Percentiles rank a stretch among this genome's conserved stretches.
phyloP scores from a whole-genome alignment of 768 basidiomycete genomes.

The Hypholoma sublateritium region DNA sequence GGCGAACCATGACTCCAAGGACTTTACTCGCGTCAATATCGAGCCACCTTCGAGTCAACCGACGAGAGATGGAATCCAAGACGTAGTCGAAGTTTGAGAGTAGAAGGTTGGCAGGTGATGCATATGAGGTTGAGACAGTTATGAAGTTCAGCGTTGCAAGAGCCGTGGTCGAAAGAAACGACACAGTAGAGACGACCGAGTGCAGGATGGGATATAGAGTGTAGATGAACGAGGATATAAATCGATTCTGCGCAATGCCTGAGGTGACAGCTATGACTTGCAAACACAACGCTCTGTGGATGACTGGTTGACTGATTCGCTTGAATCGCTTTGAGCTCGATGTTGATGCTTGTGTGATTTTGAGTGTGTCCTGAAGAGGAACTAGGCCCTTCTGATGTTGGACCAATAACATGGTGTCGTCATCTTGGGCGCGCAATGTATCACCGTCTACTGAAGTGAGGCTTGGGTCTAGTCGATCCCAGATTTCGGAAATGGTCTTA shows the following conservation, averaged over 20 bases:
- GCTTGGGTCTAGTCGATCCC: conserved; percentile 49
- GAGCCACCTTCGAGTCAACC: conserved; percentile 77
- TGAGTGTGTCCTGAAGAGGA: conserved; percentile 57
- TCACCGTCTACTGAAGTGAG: conserved; percentile 15
- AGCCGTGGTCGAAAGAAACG: conserved; percentile 74
- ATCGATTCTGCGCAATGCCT: conserved; percentile 70
- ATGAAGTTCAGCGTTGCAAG: conserved; percentile 70
- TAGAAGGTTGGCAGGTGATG: conserved; percentile 85
- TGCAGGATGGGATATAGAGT: conserved; percentile 85
- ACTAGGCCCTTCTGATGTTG: conserved; percentile 69
- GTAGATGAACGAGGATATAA: conserved; percentile 72
- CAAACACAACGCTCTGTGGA: conserved; percentile 73
- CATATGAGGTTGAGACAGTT: conserved; percentile 76
- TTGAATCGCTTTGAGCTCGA: conserved; percentile 22
- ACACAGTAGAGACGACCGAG: conserved; percentile 72
- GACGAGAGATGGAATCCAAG: conserved; percentile 84
- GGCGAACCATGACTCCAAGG: conserved; percentile 76
- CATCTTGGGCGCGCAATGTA: conserved; percentile 29
- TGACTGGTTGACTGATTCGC: conserved; percentile 46
- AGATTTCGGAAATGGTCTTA: conserved; percentile 66
- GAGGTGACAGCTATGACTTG: conserved; percentile 73
- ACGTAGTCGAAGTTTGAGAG: conserved; percentile 97
- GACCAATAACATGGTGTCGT: conserved; percentile 30
- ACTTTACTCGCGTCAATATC: conserved; percentile 90
- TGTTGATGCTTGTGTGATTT: conserved; percentile 39